Conservation (phyloP, 2,329 filamentous ascomycete species). For the Pyricularia grisea region DNA sequence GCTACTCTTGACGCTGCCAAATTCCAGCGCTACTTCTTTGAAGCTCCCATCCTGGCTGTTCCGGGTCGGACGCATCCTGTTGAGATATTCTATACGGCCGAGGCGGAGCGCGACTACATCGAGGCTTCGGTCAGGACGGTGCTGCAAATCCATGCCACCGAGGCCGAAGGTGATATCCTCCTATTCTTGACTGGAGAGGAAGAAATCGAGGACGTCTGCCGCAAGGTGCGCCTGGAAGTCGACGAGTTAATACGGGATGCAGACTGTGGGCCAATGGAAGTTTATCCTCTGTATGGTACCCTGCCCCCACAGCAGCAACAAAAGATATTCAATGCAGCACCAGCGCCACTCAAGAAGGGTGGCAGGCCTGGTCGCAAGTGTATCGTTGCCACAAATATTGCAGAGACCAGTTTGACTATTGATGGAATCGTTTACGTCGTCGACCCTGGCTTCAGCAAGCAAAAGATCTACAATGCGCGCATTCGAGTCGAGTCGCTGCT, state of each 20-base stretch:
- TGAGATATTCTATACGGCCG: slow-evolving; percentile 96
- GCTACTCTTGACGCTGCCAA: slow-evolving; percentile 96
- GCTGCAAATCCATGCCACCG: slow-evolving; percentile 89
- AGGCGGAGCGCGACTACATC: slow-evolving; percentile 93
- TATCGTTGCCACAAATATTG: slow-evolving; percentile 95
- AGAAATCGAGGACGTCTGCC: slow-evolving; percentile 92
- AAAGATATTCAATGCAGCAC: slow-evolving; percentile 86
- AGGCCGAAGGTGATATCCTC: slow-evolving; percentile 85
- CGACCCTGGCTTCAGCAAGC: slow-evolving; percentile 98
- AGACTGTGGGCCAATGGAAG: slow-evolving; percentile 77
- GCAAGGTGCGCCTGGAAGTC: slow-evolving; percentile 82
- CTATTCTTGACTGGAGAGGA: slow-evolving; percentile 96
- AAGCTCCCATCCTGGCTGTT: slow-evolving; percentile 86
- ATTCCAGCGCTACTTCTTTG: slow-evolving; percentile 94
- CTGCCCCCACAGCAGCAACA: slow-evolving; percentile 90
- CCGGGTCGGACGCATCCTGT: slow-evolving; percentile 93
- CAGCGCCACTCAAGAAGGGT: slow-evolving; percentile 59
- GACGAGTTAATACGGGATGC: slow-evolving; percentile 90
- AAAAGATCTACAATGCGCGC: slow-evolving; percentile 97
- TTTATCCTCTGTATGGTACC: slow-evolving; percentile 91
- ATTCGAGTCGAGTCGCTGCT: slow-evolving; percentile 93
- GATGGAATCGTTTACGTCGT: slow-evolving; percentile 99
- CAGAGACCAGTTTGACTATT: slow-evolving; percentile 94
- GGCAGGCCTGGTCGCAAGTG: slow-evolving; percentile 86
- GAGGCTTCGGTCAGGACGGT: slow-evolving; percentile 93